These are phyloP conservation scores for Cyclotella baltica DNA, from an alignment of 108 stramenopile genomes.

Conservation along the genomic window DNA sequence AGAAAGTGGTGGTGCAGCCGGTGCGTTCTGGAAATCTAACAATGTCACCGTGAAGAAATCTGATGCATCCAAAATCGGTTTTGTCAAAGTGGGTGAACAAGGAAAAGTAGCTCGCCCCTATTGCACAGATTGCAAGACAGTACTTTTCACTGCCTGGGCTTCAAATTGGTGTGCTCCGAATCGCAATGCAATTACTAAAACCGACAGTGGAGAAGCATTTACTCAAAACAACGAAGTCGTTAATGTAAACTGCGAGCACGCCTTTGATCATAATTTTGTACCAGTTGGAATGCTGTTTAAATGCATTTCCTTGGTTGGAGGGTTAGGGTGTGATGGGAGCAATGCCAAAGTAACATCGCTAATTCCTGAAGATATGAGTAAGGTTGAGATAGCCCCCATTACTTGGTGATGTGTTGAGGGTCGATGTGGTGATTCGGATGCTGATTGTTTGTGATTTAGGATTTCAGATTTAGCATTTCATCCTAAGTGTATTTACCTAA, in stretches of 20 bases:
- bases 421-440: too few relatives aligned
- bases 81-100: constrained; percentile 32
- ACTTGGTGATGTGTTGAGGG: constrained; percentile 26
- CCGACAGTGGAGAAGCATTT: constrained; percentile 20
- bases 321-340: constrained; percentile 17
- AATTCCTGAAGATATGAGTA: constrained; percentile 25
- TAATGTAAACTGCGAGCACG: constrained; percentile 5
- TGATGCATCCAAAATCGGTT: constrained; percentile 32
- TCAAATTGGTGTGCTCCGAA: constrained; percentile 45
- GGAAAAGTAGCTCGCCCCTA: constrained; percentile 32
- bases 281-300: constrained; percentile 36
- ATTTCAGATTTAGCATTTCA: too few relatives aligned
- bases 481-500: too few relatives aligned
- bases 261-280: constrained; percentile 33
- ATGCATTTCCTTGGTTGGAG: constrained; percentile 2
- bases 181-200: constrained; percentile 29
- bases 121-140: constrained; percentile 34
- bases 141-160: constrained; percentile 29
- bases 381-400: constrained; percentile 25
- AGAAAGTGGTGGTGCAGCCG: constrained; percentile 19
- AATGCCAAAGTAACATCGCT: constrained; percentile 6
- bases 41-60: constrained; percentile 35
- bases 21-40: constrained; percentile 37
- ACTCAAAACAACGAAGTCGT: constrained; percentile 4
- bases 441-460: too few relatives aligned